Conservation (phyloP, 1,139 yeast genomes). For the Suhomyces taliae region DNA sequence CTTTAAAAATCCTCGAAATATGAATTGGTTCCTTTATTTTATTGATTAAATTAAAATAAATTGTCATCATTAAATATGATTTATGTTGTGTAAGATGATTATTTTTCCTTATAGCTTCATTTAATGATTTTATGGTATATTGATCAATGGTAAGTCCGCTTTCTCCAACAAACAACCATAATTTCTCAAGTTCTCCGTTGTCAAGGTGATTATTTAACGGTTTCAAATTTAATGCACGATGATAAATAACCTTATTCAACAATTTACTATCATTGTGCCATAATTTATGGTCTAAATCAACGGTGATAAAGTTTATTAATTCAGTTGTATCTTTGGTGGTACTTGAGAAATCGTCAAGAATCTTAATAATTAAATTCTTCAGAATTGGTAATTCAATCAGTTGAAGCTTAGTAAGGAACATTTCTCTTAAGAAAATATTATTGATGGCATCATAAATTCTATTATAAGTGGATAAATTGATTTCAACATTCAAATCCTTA, state of each 20-base stretch:
- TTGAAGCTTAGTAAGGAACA: conserved; percentile 34
- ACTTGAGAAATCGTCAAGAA: conserved; percentile 38
- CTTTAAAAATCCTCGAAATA: conserved; percentile 6
- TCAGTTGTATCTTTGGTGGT: conserved; percentile 29
- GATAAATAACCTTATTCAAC: conserved; percentile 32
- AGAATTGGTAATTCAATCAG: conserved; percentile 36
- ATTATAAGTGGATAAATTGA: conserved; percentile 38
- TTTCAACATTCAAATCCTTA: conserved; percentile 27
- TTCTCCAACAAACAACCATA: conserved; percentile 14
- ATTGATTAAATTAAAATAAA: conserved; percentile 15
- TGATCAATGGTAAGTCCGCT: conserved; percentile 9
- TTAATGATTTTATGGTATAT: conserved; percentile 15
- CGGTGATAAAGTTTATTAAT: conserved; percentile 34
- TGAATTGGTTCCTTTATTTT: background rate
- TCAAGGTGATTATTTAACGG: conserved; percentile 4
- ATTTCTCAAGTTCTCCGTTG: conserved; percentile 12
- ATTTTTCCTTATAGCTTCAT: conserved; percentile 17
- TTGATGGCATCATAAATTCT: conserved; percentile 40
- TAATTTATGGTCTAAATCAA: conserved; percentile 27
- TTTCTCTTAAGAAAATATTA: conserved; percentile 40
- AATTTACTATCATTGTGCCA: conserved; percentile 36
- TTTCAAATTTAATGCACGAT: conserved; percentile 15
- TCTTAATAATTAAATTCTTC: conserved; percentile 28
- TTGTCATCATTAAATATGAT: conserved; percentile 16
- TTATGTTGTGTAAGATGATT: conserved; percentile 8